These are phyloP conservation scores for Alopecurus myosuroides DNA, from an alignment of 176 grass and related monocot species.

Conservation along the genomic window DNA sequence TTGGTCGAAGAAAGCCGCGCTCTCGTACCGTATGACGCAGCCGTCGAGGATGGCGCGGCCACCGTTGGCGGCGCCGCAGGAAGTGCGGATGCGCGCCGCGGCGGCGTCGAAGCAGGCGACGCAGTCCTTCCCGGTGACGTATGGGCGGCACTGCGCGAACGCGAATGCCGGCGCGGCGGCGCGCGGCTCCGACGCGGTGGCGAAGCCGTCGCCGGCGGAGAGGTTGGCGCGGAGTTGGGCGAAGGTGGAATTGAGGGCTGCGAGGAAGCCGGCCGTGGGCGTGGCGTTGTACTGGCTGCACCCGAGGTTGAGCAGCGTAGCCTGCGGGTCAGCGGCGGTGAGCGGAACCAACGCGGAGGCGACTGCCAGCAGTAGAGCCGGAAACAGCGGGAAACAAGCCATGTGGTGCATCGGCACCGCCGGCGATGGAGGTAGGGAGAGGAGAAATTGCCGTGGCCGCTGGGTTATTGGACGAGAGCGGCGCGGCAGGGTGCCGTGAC, in stretches of 20 bases:
- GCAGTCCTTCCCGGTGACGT: slow-evolving; percentile 51
- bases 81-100: slow-evolving; percentile 26
- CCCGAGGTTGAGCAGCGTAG: slow-evolving; percentile 42
- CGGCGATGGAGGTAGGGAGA: not conserved
- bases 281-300: slow-evolving; percentile 76
- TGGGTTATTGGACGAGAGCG: not conserved
- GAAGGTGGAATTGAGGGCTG: slow-evolving; percentile 51
- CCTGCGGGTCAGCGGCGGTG: slow-evolving; percentile 45
- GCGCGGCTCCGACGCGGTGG: slow-evolving; percentile 40
- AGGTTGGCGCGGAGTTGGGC: slow-evolving; percentile 50
- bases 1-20: slow-evolving; percentile 63
- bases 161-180: slow-evolving; percentile 43
- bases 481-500: not conserved
- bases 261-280: slow-evolving; percentile 35
- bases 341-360: slow-evolving; percentile 7
- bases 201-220: slow-evolving; percentile 42
- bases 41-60: slow-evolving; percentile 73
- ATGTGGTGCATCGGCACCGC: slow-evolving; percentile 2
- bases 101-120: slow-evolving; percentile 53
- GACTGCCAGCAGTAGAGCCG: not conserved
- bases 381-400: not conserved
- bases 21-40: slow-evolving; percentile 76
- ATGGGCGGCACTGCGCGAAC: slow-evolving; percentile 68
- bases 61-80: slow-evolving; percentile 48
- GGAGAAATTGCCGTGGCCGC: not conserved